phyloP scores from a whole-genome alignment of 1,284 basidiomycete species.

The Heimioporus punctisporus region DNA sequence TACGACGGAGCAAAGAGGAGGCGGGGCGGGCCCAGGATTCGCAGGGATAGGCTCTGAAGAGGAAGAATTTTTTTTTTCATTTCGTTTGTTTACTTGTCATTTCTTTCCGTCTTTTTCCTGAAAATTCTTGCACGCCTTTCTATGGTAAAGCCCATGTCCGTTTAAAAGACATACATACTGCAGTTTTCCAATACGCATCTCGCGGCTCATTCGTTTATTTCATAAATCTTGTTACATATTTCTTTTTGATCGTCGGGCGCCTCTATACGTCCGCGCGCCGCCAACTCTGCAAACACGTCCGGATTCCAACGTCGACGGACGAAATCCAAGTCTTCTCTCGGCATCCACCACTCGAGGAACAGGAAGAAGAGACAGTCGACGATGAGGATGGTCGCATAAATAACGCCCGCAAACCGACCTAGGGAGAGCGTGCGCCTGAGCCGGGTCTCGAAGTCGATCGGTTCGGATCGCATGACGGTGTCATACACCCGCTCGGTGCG shows the following conservation, averaged over 20 bases:
- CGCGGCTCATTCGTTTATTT: slow-evolving; percentile 13
- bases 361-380: slow-evolving; percentile 83
- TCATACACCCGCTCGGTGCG: slow-evolving; percentile 88
- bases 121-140: not conserved
- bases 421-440: slow-evolving; percentile 72
- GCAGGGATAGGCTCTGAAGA: slow-evolving; percentile 21
- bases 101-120: not conserved
- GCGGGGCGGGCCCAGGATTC: slow-evolving; percentile 18
- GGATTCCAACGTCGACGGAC: slow-evolving; percentile 52
- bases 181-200: slow-evolving; percentile 4
- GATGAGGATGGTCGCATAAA: slow-evolving; percentile 78
- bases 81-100: too few species aligned
- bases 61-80: too few species aligned
- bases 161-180: too few species aligned
- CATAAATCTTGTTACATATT: slow-evolving; percentile 22
- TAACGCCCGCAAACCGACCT: slow-evolving; percentile 75
- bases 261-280: too few species aligned
- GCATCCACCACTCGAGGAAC: slow-evolving; percentile 78
- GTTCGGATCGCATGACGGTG: slow-evolving; percentile 59
- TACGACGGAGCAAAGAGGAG: slow-evolving; percentile 24
- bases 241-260: too few species aligned
- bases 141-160: slow-evolving; percentile 3
- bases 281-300: slow-evolving; percentile 35
- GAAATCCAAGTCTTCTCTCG: slow-evolving; percentile 69
- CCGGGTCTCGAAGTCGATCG: slow-evolving; percentile 70